phyloP scores from a whole-genome alignment of 208 protist species.

The Leishmania tropica region DNA sequence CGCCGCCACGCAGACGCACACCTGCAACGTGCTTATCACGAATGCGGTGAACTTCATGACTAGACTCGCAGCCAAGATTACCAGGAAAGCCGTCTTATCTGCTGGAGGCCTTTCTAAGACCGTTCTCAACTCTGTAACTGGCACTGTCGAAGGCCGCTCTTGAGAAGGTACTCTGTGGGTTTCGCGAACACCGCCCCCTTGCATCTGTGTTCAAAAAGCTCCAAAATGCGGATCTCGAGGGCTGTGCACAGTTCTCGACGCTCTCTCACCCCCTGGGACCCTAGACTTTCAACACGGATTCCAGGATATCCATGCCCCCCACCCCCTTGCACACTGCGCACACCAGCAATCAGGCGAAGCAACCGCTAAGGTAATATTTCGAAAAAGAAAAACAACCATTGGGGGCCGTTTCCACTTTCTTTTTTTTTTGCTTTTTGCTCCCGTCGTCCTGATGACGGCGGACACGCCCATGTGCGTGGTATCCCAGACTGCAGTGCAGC shows the following conservation, averaged over 20 bases:
- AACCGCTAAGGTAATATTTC: not conserved
- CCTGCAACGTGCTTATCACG: not conserved
- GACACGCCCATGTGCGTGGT: not conserved
- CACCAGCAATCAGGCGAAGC: not conserved
- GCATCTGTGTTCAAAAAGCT: not conserved
- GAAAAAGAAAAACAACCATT: not conserved
- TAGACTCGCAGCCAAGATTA: not conserved
- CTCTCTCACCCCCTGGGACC: not conserved
- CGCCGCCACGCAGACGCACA: not conserved
- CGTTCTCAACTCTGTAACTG: not conserved
- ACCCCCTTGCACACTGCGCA: not conserved
- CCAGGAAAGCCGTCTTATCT: not conserved
- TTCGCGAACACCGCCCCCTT: not conserved
- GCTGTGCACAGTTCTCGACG: not conserved
- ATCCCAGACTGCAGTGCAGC: not conserved
- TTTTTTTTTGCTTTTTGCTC: not conserved
- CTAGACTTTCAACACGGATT: not conserved
- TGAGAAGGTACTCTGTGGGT: not conserved
- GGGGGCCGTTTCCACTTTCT: not conserved
- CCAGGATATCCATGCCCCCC: not conserved
- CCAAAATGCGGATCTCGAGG: not conserved
- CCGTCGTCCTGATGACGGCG: not conserved
- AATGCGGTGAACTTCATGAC: not conserved
- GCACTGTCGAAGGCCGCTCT: not conserved
- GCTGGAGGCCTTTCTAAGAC: not conserved